Base-by-base conservation (phyloP, 176 grass and related monocot species). In the Leersia perrieri region DNA sequence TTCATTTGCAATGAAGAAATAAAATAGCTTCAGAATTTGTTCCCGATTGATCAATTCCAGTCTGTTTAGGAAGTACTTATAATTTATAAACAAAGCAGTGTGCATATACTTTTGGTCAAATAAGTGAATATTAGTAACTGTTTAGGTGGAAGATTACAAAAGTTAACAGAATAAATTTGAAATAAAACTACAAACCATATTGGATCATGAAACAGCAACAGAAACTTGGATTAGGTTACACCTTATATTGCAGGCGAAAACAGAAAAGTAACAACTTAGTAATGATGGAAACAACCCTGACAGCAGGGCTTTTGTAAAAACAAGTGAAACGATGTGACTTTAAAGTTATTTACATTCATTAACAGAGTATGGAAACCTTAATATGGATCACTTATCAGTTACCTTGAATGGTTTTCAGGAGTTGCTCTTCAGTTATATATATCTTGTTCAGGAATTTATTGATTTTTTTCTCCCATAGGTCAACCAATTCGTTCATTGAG, bases 401-500 rank as follows among this genome's bases (percentile, higher is more conserved):
- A 93, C 96, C 87, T 29, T 74, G 61, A 40, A 98, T 98, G 62
- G 66, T 73, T 60, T 75, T 88, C 44, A 95, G 92, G 67, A 98
- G 84, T 64, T 98, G 86, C 16, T 95, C 90, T 74, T 95, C 88
- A 18, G 90, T 75, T 75, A 93, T 32, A 83, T 77, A 65, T 70
- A 86, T 67, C 53, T 53, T 93, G 33, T 79, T 82, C 33, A 98
- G 84, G 20, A 55, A 23, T 84, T 88, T 89, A 31, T 86, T 84
- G 34, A 88, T 86, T 81, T 95, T 98, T 74, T 16, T 42, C 79
- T 98, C 90, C 92, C 95, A 98, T 45, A 87, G 86, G 22, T 89
- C 71, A 81, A 88, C 78, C 71, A 98, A 71, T 74, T 95, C 79
- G 84, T 98, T 88, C 90, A 89, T 86, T 23, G 92, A 95, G 70